Evolutionary conservation across 1,284 basidiomycete genomes (phyloP).

Genomic region (Entoloma clypeatum): DNA sequence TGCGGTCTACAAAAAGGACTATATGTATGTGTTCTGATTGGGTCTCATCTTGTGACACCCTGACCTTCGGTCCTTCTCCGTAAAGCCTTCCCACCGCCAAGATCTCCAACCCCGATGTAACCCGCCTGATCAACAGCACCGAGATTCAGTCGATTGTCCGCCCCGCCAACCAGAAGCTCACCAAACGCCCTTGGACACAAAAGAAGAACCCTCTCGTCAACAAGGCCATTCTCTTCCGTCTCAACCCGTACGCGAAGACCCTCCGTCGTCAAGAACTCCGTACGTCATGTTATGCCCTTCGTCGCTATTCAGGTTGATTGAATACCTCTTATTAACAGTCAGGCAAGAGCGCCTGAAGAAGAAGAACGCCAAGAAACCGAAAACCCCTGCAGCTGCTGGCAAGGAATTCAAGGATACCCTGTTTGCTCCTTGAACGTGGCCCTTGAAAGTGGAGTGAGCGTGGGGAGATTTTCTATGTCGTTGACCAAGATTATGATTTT

Average conservation of each 20-base stretch:
- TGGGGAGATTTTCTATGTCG: background rate
- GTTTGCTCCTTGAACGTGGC: conserved; percentile 67
- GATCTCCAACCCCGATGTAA: conserved; percentile 96
- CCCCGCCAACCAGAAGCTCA: conserved; percentile 74
- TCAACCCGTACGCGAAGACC: conserved; percentile 99
- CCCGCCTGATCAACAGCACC: conserved; percentile 96
- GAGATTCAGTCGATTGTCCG: conserved; percentile 96
- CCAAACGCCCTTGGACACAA: conserved; percentile 96
- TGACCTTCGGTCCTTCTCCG: conserved; percentile 5
- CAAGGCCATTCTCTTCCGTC: conserved; percentile 95
- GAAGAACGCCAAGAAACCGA: conserved; percentile 62
- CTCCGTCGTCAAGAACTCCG: conserved; percentile 84
- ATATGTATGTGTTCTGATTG: conserved; percentile 61
- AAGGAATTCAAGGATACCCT: conserved; percentile 86
- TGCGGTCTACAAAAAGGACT: conserved; percentile 90
- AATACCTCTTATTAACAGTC: conserved; percentile 38
- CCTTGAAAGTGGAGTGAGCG: background rate
- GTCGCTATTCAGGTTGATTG: conserved; percentile 1
- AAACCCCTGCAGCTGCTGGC: conserved; percentile 63
- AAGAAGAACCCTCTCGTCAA: conserved; percentile 99
- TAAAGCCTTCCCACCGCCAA: conserved; percentile 87
- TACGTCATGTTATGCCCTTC: conserved; percentile 40
- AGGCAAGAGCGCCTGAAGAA: conserved; percentile 76
- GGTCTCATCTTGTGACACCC: background rate
- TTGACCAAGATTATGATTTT: background rate